Evolutionary conservation across 306 rosid genomes (phyloP).

Genomic region (Sphenostylis stenocarpa): DNA sequence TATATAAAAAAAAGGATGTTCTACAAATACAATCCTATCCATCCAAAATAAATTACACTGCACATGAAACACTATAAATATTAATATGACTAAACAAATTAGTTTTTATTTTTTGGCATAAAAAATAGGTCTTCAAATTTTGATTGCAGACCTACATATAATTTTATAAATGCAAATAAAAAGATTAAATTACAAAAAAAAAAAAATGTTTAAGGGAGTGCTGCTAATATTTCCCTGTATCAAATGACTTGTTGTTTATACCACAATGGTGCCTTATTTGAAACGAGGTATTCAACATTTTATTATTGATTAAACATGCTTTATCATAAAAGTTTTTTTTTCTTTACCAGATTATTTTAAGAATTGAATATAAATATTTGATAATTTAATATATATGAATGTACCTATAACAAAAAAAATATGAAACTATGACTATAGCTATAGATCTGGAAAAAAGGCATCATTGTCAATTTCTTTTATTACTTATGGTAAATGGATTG

Average conservation of each 20-base stretch:
- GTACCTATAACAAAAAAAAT: not conserved
- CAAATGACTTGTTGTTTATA: no score
- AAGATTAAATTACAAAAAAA: no score
- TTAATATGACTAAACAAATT: no score
- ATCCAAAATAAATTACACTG: not conserved
- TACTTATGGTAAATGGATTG: not conserved
- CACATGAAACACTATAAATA: not conserved
- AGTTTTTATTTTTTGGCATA: no score
- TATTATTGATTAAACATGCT: not conserved
- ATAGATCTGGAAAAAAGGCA: not conserved
- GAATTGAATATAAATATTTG: not conserved
- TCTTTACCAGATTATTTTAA: no score
- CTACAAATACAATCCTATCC: no score
- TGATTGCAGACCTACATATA: no score
- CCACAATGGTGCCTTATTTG: no score
- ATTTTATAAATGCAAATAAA: no score
- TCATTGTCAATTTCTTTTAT: not conserved
- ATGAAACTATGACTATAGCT: not conserved
- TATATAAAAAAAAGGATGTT: no score
- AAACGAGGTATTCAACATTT: not conserved
- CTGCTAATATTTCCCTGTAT: no score
- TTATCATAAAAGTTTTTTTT: not conserved
- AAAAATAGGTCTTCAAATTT: not conserved
- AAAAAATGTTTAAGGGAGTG: no score
- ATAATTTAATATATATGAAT: not conserved